Base-by-base conservation (phyloP, 768 basidiomycete species). In the Brasilioporus rufonigricans region DNA sequence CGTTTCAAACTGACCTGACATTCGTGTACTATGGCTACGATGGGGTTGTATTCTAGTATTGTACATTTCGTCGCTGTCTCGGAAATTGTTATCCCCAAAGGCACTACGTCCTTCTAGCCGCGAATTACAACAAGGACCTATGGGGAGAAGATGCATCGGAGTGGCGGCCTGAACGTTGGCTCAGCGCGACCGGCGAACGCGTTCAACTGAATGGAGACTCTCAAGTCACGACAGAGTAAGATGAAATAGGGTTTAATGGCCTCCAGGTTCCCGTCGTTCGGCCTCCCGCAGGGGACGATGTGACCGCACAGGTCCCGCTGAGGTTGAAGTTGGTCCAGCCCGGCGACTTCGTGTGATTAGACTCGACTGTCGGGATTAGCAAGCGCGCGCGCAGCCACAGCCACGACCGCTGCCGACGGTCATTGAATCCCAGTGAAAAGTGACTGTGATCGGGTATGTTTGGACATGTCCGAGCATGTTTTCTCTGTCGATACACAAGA, bases 111-210 rank as follows among this genome's bases (percentile, higher is more conserved):
- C 77, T 83, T 39, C 65, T 75, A 6, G 76, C 75, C 2, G 73
- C 73, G 24, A 83, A 84, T 57, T 69, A 79, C 11, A 67, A 80
- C 19, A 74, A 77, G 56, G 72, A 73, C 6, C 62, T 83, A 0
- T 83, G 81, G 83, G 83, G 83, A 11, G 61, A 66, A n/a, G 72
- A 76, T 41, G 70, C 71, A 5, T 62, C 73, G 39, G 71, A 80
- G 50, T 84, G 82, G 81, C 77, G 74, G 43, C 82, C 83, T 5
- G 76, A 80, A 54, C 68, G 83, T 41, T 84, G 82, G 82, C 57
- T 83, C 2, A 52, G 49, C 5, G 53, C 64, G 3, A 41, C 67
- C 3, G 61, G 57, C 10, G 32, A 56, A 36, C 62, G 59, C 16
- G 49, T 56, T 18, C 59, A 33, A 13, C 26, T 44, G 14, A 59